Conservation (phyloP, 768 basidiomycete species). For the Russula dissimulans region DNA sequence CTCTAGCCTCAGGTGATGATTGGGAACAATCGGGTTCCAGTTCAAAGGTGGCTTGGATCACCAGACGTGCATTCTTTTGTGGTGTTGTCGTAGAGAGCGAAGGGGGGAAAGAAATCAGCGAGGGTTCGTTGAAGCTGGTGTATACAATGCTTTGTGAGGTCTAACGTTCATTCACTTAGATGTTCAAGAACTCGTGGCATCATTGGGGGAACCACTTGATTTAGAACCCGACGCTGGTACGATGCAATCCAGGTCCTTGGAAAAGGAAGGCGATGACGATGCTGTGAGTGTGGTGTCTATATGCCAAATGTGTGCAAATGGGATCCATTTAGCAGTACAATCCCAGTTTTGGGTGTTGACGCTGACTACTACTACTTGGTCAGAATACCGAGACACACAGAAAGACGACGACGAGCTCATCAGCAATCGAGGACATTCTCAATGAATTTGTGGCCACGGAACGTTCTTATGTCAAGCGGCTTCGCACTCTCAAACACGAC, state of each 20-base stretch:
- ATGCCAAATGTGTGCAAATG: neutral
- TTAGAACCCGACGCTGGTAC: constrained; percentile 38
- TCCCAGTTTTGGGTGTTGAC: neutral
- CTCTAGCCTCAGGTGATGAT: constrained; percentile 63
- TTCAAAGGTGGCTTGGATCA: constrained; percentile 37
- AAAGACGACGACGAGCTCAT: constrained; percentile 54
- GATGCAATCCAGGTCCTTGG: constrained; percentile 33
- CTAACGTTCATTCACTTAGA: constrained; percentile 1
- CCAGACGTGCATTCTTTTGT: constrained; percentile 80
- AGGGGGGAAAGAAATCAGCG: constrained; percentile 54
- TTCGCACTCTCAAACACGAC: constrained; percentile 73
- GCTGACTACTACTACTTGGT: neutral
- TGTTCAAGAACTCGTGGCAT: constrained; percentile 43
- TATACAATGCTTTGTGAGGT: neutral
- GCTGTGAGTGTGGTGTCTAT: constrained; percentile 20
- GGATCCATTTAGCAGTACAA: neutral
- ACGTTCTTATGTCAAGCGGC: constrained; percentile 75
- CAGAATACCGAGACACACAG: constrained; percentile 29
- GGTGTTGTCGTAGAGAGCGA: constrained; percentile 85
- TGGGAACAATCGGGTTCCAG: constrained; percentile 32
- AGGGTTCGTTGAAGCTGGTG: constrained; percentile 38
- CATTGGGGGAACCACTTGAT: constrained; percentile 59
- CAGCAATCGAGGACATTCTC: constrained; percentile 63
- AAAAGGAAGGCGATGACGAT: constrained; percentile 24
- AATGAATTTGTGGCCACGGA: constrained; percentile 87